Evolutionary conservation across 306 rosid species (phyloP).

Genomic region (Trifolium subterraneum): DNA sequence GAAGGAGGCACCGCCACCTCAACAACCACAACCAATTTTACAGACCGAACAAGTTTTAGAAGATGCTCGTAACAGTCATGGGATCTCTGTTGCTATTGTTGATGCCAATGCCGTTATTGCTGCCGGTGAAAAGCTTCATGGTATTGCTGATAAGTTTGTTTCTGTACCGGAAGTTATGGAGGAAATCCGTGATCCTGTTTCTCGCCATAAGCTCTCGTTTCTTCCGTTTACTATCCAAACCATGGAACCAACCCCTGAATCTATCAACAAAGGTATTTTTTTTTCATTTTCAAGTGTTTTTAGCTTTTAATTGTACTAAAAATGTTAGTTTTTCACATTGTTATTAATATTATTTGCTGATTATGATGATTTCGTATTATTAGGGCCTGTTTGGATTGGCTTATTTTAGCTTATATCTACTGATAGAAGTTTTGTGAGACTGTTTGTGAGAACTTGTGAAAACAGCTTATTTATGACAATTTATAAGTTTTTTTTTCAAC

Average conservation of each 20-base stretch:
- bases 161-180: conserved; percentile 75
- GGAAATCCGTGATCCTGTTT: conserved; percentile 88
- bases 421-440: too few species aligned
- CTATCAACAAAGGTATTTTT: conserved; percentile 69
- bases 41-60: conserved; percentile 47
- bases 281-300: background rate
- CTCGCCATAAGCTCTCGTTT: conserved; percentile 86
- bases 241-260: conserved; percentile 83
- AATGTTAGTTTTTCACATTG: background rate
- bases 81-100: conserved; percentile 72
- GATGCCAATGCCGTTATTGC: conserved; percentile 86
- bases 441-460: too few species aligned
- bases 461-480: too few species aligned
- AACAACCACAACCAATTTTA: conserved; percentile 34
- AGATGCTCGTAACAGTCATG: conserved; percentile 60
- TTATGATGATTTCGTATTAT: background rate
- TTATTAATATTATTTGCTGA: too few species aligned
- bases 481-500: too few species aligned
- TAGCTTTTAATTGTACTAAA: background rate
- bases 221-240: conserved; percentile 72
- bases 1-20: conserved; percentile 55
- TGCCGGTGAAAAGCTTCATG: conserved; percentile 69
- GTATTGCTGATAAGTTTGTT: conserved; percentile 73
- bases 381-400: background rate
- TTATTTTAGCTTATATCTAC: background rate